Conservation (phyloP, 495 filamentous ascomycete species). For the Parmelia sp. region DNA sequence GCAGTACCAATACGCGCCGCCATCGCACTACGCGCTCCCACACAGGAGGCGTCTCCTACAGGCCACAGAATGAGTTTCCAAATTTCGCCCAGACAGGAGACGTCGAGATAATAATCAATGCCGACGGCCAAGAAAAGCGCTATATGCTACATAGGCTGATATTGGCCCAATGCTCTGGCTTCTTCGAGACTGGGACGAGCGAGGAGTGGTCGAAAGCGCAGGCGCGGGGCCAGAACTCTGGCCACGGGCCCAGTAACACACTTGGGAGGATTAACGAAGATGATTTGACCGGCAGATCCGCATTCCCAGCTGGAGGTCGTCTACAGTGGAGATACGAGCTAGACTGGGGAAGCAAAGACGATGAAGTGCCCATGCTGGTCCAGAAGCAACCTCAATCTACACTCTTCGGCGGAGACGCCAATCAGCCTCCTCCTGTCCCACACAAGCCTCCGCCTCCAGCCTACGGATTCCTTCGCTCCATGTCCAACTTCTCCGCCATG, state of each 20-base stretch:
- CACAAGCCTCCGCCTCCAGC: slow-evolving; percentile 50
- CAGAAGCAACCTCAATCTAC: slow-evolving; percentile 56
- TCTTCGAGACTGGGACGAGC: slow-evolving; percentile 84
- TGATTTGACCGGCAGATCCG: slow-evolving; percentile 35
- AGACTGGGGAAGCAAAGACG: slow-evolving; percentile 63
- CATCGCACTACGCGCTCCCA: slow-evolving; percentile 75
- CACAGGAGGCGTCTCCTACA: slow-evolving; percentile 63
- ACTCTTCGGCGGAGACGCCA: slow-evolving; percentile 40
- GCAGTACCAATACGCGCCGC: slow-evolving; percentile 50
- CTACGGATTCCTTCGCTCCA: slow-evolving; percentile 76
- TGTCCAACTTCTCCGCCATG: slow-evolving; percentile 64
- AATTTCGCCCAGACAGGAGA: slow-evolving; percentile 85
- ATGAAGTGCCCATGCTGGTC: slow-evolving; percentile 82
- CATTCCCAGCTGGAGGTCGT: slow-evolving; percentile 34
- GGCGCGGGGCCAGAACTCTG: slow-evolving; percentile 27
- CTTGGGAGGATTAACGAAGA: slow-evolving; percentile 55
- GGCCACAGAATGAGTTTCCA: slow-evolving; percentile 83
- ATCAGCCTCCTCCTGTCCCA: slow-evolving; percentile 39
- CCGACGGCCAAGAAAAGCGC: slow-evolving; percentile 64
- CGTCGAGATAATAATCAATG: slow-evolving; percentile 76
- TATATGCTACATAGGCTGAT: slow-evolving; percentile 84
- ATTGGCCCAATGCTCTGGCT: slow-evolving; percentile 79
- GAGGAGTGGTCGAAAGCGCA: slow-evolving; percentile 73
- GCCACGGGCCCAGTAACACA: slow-evolving; percentile 28
- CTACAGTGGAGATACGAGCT: slow-evolving; percentile 81